A percentile compares a stretch with the other conserved stretches of the same genome.
phyloP scores from a whole-genome alignment of 179 eudicot species.

The Camellia oleifera region DNA sequence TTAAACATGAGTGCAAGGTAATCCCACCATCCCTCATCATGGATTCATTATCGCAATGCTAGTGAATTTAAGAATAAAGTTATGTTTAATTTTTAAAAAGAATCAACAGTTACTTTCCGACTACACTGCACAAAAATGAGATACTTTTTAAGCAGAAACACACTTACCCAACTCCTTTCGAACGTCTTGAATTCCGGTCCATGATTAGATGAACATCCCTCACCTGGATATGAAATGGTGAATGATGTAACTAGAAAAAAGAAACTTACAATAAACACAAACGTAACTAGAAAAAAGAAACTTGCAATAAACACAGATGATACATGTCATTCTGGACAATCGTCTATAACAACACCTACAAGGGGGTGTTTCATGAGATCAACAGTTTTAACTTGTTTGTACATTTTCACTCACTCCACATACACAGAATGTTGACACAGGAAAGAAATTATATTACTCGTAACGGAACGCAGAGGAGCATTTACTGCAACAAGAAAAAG shows the following conservation, averaged over 20 bases:
- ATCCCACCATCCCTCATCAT: constrained; percentile 20
- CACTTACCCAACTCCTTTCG: constrained; percentile 93
- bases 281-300: too few species aligned
- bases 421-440: constrained; percentile 23
- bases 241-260: background rate
- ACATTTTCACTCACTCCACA: constrained; percentile 25
- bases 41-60: too few species aligned
- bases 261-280: too few species aligned
- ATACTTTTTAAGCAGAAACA: background rate
- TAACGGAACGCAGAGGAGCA: constrained; percentile 23
- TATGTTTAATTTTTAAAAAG: constrained; percentile 31
- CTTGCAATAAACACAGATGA: background rate
- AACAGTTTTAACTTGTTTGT: constrained; percentile 4
- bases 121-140: constrained; percentile 18
- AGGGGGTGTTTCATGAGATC: constrained; percentile 5
- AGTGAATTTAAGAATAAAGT: too few species aligned
- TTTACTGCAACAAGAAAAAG: constrained; percentile 21
- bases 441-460: constrained; percentile 24
- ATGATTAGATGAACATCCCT: constrained; percentile 90
- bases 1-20: too few species aligned
- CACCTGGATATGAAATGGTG: constrained; percentile 43
- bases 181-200: constrained; percentile 90
- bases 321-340: constrained; percentile 1
- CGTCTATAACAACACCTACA: background rate
- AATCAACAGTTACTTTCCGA: constrained; percentile 21